Evolutionary conservation across 768 basidiomycete species (phyloP).

Genomic region (Amanita jacksonii): DNA sequence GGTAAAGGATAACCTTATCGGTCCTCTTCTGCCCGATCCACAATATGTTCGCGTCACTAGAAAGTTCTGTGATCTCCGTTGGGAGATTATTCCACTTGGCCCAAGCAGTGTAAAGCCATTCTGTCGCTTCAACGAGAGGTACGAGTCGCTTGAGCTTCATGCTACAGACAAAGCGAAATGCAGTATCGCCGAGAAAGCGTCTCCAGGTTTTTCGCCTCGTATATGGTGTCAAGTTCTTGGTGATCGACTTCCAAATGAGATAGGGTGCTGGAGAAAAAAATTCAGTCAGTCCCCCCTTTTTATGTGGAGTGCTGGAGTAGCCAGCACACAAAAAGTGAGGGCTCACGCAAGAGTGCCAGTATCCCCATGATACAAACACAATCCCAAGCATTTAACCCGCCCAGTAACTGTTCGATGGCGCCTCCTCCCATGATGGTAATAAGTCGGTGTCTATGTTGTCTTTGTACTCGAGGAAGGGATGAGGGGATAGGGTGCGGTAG

Average conservation of each 20-base stretch:
- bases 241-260: slow-evolving; percentile 15
- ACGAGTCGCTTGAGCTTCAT: slow-evolving; percentile 19
- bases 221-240: slow-evolving; percentile 15
- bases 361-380: too few relatives aligned
- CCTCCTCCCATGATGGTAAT: too few relatives aligned
- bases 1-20: slow-evolving; percentile 23
- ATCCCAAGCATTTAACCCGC: too few relatives aligned
- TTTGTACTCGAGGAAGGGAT: too few relatives aligned
- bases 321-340: too few relatives aligned
- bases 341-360: too few relatives aligned
- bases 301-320: too few relatives aligned
- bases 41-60: slow-evolving; percentile 18
- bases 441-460: too few relatives aligned
- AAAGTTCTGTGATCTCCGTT: slow-evolving; percentile 19
- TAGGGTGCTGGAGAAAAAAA: neutral
- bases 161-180: slow-evolving; percentile 10
- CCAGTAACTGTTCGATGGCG: too few relatives aligned
- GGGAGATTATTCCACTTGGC: slow-evolving; percentile 15
- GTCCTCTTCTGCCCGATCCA: slow-evolving; percentile 25
- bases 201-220: slow-evolving; percentile 18
- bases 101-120: slow-evolving; percentile 16
- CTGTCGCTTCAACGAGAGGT: slow-evolving; percentile 15
- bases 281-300: too few relatives aligned
- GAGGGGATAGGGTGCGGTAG: too few relatives aligned
- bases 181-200: slow-evolving; percentile 14